Conservation (phyloP, 1,284 basidiomycete genomes). For the Papiliotrema fonsecae region DNA sequence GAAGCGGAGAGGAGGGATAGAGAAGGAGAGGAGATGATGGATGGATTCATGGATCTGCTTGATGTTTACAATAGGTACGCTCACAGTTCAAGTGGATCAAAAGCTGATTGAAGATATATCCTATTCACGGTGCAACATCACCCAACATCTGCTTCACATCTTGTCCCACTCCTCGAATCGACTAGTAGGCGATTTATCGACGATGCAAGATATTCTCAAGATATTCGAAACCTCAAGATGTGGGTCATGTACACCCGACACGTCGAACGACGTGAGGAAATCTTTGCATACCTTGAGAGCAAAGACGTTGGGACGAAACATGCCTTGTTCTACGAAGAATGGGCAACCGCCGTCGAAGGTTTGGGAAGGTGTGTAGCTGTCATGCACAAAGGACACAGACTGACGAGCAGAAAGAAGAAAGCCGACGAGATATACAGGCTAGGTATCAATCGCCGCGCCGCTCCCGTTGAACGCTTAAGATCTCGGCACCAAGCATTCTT, state of each 20-base stretch:
- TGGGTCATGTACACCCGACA: conserved; percentile 77
- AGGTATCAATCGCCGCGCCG: conserved; percentile 75
- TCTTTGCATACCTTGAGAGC: conserved; percentile 70
- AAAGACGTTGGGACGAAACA: conserved; percentile 74
- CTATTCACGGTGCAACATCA: conserved; percentile 52
- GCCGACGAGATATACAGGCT: conserved; percentile 79
- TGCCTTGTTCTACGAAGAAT: conserved; percentile 79
- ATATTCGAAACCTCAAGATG: conserved; percentile 80
- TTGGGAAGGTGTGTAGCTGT: conserved; percentile 59
- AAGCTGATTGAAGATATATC: conserved; percentile 7
- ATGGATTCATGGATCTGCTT: conserved; percentile 48
- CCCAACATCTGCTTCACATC: conserved; percentile 59
- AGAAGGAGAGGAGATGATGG: conserved; percentile 56
- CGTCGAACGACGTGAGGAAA: conserved; percentile 56
- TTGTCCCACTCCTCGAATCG: conserved; percentile 70
- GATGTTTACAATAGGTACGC: conserved; percentile 50
- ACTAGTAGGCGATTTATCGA: conserved; percentile 71
- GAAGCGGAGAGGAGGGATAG: conserved; percentile 45
- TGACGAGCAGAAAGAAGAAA: conserved; percentile 57
- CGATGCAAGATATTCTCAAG: conserved; percentile 74
- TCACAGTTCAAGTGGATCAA: conserved; percentile 1
- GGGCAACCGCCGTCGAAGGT: conserved; percentile 67
- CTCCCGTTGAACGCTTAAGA: conserved; percentile 80
- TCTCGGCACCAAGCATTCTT: conserved; percentile 78
- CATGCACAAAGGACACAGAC: not conserved